phyloP scores from a whole-genome alignment of 2,329 filamentous ascomycete genomes.

The Fusarium piperis region DNA sequence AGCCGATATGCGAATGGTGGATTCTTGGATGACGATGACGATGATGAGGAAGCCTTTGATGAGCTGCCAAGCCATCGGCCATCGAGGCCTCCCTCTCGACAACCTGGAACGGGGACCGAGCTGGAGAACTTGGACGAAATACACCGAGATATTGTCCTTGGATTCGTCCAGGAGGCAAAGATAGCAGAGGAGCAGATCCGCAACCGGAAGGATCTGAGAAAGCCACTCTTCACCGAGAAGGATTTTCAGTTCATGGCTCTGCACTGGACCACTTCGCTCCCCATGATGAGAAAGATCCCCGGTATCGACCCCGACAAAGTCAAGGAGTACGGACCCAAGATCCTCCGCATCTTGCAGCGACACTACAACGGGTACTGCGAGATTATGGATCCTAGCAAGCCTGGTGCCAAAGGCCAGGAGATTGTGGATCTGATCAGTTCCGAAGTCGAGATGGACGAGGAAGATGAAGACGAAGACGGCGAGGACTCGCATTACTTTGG shows the following conservation, averaged over 20 bases:
- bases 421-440: slow-evolving; percentile 67
- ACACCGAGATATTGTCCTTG: slow-evolving; percentile 70
- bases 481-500: slow-evolving; percentile 61
- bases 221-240: slow-evolving; percentile 73
- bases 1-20: slow-evolving; percentile 60
- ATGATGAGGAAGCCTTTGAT: slow-evolving; percentile 57
- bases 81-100: slow-evolving; percentile 46
- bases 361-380: slow-evolving; percentile 59
- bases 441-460: slow-evolving; percentile 51
- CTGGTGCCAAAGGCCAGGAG: slow-evolving; percentile 45
- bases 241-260: slow-evolving; percentile 80
- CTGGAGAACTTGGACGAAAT: slow-evolving; percentile 65
- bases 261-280: slow-evolving; percentile 68
- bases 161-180: slow-evolving; percentile 73
- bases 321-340: slow-evolving; percentile 65
- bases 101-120: slow-evolving; percentile 60
- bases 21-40: slow-evolving; percentile 57
- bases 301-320: slow-evolving; percentile 73
- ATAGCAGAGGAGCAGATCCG: slow-evolving; percentile 69
- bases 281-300: slow-evolving; percentile 70
- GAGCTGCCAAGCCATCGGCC: slow-evolving; percentile 52
- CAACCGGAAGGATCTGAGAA: slow-evolving; percentile 64
- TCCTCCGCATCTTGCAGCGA: slow-evolving; percentile 67
- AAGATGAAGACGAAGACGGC: slow-evolving; percentile 50
- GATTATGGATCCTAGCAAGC: slow-evolving; percentile 55